Evolutionary conservation across 163 green algal genomes (phyloP).

Genomic region (Chloromonas sp.): DNA sequence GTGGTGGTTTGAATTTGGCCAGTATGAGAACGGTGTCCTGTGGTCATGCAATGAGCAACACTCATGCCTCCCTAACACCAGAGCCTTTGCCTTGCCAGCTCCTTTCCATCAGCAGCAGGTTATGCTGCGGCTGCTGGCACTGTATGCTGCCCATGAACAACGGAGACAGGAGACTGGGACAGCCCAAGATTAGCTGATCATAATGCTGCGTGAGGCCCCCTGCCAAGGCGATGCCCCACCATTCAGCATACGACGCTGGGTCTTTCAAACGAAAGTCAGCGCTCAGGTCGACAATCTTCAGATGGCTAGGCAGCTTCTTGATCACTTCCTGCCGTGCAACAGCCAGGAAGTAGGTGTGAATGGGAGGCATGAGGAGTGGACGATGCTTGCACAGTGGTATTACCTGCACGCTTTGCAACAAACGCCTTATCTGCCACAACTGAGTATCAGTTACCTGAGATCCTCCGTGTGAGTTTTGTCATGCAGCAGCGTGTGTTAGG

Average conservation of each 20-base stretch:
- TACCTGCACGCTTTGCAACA: no score
- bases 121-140: neutral
- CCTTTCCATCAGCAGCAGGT: neutral
- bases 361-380: neutral
- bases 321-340: conserved; percentile 59
- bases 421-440: no score
- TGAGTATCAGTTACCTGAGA: no score
- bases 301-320: conserved; percentile 62
- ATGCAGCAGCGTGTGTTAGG: neutral
- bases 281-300: conserved; percentile 95
- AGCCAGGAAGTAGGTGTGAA: neutral
- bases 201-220: neutral
- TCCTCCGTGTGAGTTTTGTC: neutral
- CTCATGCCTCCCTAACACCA: neutral
- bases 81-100: neutral
- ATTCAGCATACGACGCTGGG: conserved; percentile 82
- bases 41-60: no score
- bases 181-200: neutral
- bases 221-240: conserved; percentile 42
- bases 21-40: no score
- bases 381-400: neutral
- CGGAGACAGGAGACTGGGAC: neutral
- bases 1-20: no score
- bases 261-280: conserved; percentile 91
- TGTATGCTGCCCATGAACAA: neutral